phyloP scores from a whole-genome alignment of 2,329 filamentous ascomycete genomes.

The Sclerotinia glacialis region DNA sequence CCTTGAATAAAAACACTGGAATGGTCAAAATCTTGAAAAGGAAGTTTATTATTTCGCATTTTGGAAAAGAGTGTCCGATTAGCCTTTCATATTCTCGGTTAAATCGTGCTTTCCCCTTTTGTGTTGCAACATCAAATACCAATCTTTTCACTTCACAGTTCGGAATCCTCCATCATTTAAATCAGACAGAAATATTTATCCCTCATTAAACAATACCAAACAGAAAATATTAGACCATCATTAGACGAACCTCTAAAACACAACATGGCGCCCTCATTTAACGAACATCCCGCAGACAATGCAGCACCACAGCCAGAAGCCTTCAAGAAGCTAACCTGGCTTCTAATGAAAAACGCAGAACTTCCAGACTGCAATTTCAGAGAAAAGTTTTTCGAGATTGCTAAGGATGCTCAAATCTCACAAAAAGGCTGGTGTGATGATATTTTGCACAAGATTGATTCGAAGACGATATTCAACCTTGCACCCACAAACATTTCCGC shows the following conservation, averaged over 20 bases:
- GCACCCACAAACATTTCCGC: not conserved
- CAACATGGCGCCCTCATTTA: not conserved
- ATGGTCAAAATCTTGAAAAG: rapidly evolving
- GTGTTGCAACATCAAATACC: not conserved
- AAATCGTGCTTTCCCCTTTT: not conserved
- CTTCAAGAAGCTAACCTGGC: not conserved
- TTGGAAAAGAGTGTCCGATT: not conserved
- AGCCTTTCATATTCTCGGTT: not conserved
- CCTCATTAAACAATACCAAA: not conserved
- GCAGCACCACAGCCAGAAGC: not conserved
- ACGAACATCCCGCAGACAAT: not conserved
- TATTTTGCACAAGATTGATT: not conserved
- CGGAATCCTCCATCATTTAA: not conserved
- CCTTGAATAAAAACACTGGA: not conserved
- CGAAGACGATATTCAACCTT: not conserved
- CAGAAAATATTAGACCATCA: not conserved
- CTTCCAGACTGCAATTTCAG: not conserved
- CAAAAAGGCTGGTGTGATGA: not conserved
- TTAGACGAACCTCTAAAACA: not conserved
- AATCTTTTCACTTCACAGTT: rapidly evolving
- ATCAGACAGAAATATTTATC: not conserved
- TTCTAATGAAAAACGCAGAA: not conserved
- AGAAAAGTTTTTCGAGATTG: not conserved
- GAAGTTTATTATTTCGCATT: not conserved
- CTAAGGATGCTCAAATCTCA: not conserved